Conservation (phyloP, 140 eudicot species). For the Bidens hawaiensis region DNA sequence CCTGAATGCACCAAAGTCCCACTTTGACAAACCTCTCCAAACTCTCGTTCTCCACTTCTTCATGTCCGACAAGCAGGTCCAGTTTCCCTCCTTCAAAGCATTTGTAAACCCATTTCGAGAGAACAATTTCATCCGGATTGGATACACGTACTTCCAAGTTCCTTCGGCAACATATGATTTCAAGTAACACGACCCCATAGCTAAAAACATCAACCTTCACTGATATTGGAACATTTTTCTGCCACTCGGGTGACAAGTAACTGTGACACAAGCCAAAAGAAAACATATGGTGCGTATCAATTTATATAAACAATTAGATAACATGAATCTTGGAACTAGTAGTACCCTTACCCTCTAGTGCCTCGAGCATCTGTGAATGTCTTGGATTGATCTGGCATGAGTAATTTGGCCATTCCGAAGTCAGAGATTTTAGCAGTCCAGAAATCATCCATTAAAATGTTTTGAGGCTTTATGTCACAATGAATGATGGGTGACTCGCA, state of each 20-base stretch:
- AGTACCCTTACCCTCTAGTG: conserved; percentile 27
- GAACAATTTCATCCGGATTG: conserved; percentile 26
- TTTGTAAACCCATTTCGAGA: conserved; percentile 37
- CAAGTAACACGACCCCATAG: conserved; percentile 37
- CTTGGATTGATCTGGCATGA: conserved; percentile 35
- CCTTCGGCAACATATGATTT: conserved; percentile 34
- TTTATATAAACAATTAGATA: not conserved
- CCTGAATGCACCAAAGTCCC: conserved; percentile 45
- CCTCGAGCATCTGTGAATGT: conserved; percentile 40
- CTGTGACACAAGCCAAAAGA: conserved; percentile 16
- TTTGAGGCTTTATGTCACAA: conserved; percentile 52
- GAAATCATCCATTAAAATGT: conserved; percentile 33
- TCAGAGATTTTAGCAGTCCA: conserved; percentile 38
- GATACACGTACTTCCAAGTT: conserved; percentile 25
- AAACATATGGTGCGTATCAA: not conserved
- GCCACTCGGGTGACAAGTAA: conserved; percentile 47
- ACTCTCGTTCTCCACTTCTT: conserved; percentile 18
- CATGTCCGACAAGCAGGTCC: conserved; percentile 24
- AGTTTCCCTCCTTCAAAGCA: conserved; percentile 24
- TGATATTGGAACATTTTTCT: conserved; percentile 30
- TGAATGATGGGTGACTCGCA: conserved; percentile 48
- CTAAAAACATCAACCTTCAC: conserved; percentile 43
- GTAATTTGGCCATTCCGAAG: conserved; percentile 38
- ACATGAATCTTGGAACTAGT: not conserved
- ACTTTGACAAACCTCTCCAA: conserved; percentile 34